Conservation (phyloP, 495 filamentous ascomycete species). For the Aspergillus steynii region DNA sequence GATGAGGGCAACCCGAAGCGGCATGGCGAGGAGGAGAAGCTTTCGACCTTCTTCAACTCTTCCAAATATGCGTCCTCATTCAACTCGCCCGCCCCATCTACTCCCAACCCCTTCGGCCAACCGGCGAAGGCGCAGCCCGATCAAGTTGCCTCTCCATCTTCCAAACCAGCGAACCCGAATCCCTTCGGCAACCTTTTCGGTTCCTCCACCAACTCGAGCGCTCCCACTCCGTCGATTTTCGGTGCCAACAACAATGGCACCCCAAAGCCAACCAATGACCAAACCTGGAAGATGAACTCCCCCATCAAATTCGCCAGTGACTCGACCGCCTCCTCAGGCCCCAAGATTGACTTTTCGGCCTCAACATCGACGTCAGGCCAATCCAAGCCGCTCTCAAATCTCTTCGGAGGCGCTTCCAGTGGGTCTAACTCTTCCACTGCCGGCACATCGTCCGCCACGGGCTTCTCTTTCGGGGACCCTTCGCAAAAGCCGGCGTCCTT, state of each 20-base stretch:
- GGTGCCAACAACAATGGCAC: slow-evolving; percentile 9
- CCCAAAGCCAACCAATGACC: slow-evolving; percentile 31
- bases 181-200: slow-evolving; percentile 29
- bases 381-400: slow-evolving; percentile 38
- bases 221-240: slow-evolving; percentile 26
- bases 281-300: slow-evolving; percentile 55
- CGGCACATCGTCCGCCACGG: slow-evolving; percentile 26
- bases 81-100: slow-evolving; percentile 23
- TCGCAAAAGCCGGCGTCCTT: slow-evolving; percentile 31
- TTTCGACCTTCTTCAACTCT: slow-evolving; percentile 24
- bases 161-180: slow-evolving; percentile 22
- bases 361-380: slow-evolving; percentile 31
- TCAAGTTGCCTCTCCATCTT: slow-evolving; percentile 13
- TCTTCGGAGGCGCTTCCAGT: slow-evolving; percentile 42
- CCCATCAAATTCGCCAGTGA: slow-evolving; percentile 49
- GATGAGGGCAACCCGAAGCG: slow-evolving; percentile 50
- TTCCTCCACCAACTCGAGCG: slow-evolving; percentile 17
- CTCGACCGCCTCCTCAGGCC: slow-evolving; percentile 14
- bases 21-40: slow-evolving; percentile 27
- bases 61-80: slow-evolving; percentile 28
- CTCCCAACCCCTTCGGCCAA: slow-evolving; percentile 27
- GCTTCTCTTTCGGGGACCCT: slow-evolving; percentile 41
- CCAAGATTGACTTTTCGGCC: slow-evolving; percentile 30
- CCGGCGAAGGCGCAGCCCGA: slow-evolving; percentile 17
- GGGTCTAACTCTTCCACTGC: slow-evolving; percentile 32